A percentile compares a stretch with the other conserved stretches of the same genome.
Conservation (phyloP, 2,329 filamentous ascomycete species). For the Capronia coronata region DNA sequence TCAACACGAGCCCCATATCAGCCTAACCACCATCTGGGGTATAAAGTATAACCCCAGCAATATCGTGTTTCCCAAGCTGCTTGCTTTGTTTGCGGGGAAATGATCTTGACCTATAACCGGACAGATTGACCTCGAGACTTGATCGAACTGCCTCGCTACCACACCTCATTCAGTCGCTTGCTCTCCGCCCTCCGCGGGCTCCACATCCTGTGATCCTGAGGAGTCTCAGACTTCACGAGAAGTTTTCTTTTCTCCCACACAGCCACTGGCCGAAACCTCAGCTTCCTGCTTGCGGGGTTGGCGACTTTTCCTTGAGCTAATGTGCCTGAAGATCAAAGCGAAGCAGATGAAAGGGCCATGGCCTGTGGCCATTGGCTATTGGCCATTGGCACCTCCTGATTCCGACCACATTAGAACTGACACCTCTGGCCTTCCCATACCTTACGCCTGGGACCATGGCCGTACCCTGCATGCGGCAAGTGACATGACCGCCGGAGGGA, state of each 20-base stretch:
- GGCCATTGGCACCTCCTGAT: no score
- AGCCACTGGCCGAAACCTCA: slow-evolving; percentile 1
- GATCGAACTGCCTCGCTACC: neutral
- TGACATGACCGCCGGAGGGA: no score
- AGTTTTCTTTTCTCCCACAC: neutral
- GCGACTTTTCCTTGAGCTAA: neutral
- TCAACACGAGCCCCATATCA: no score
- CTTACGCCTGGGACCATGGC: no score
- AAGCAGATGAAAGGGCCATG: neutral
- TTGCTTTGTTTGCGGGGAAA: slow-evolving; percentile 2
- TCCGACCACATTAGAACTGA: no score
- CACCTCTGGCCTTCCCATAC: no score
- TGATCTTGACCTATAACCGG: neutral
- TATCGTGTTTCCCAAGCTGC: neutral
- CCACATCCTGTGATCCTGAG: slow-evolving; percentile 10
- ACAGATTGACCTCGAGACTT: neutral
- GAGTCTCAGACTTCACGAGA: neutral
- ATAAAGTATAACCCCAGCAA: neutral
- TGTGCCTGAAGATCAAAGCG: neutral
- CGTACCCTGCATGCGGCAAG: no score
- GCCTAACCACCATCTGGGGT: neutral
- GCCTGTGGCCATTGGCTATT: no score
- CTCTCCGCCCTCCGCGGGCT: slow-evolving; percentile 4
- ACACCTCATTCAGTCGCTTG: neutral
- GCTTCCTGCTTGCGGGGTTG: slow-evolving; percentile 10